A percentile compares a stretch with the other conserved stretches of the same genome.
Conservation (phyloP, 768 basidiomycete genomes). For the Collybia sp. region DNA sequence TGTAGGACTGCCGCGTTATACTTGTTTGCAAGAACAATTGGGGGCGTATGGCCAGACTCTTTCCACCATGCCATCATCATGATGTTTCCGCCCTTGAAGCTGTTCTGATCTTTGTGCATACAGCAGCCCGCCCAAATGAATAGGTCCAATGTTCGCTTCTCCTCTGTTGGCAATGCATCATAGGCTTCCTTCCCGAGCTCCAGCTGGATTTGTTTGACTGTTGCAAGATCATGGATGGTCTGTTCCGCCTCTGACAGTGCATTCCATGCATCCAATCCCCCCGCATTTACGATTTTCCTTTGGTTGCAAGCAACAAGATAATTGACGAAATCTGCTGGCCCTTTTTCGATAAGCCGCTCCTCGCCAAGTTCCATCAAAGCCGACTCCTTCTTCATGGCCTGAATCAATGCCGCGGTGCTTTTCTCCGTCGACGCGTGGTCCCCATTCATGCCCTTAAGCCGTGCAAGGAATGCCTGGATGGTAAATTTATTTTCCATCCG, state of each 20-base stretch:
- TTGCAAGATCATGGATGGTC: slow-evolving; percentile 7
- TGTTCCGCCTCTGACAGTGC: slow-evolving; percentile 15
- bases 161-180: slow-evolving; percentile 11
- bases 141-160: slow-evolving; percentile 12
- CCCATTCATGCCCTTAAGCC: no score
- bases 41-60: slow-evolving; percentile 9
- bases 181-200: slow-evolving; percentile 17
- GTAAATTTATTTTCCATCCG: not conserved
- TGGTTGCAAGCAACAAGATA: slow-evolving; percentile 9
- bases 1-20: slow-evolving; percentile 20
- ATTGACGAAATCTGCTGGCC: no score
- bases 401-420: slow-evolving; percentile 6
- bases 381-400: slow-evolving; percentile 15
- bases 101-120: slow-evolving; percentile 34
- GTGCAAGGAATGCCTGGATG: slow-evolving; percentile 10
- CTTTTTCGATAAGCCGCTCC: slow-evolving; percentile 10
- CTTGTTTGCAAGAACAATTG: slow-evolving; percentile 23
- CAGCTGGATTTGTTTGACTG: slow-evolving; percentile 10
- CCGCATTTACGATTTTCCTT: slow-evolving; percentile 16
- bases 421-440: slow-evolving; percentile 21
- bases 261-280: slow-evolving; percentile 20
- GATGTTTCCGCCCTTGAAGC: slow-evolving; percentile 21
- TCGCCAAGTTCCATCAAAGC: slow-evolving; percentile 4
- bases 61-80: slow-evolving; percentile 24
- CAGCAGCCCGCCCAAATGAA: slow-evolving; percentile 33